Base-by-base conservation (phyloP, 1,284 basidiomycete genomes). In the Puccinia novopanici region DNA sequence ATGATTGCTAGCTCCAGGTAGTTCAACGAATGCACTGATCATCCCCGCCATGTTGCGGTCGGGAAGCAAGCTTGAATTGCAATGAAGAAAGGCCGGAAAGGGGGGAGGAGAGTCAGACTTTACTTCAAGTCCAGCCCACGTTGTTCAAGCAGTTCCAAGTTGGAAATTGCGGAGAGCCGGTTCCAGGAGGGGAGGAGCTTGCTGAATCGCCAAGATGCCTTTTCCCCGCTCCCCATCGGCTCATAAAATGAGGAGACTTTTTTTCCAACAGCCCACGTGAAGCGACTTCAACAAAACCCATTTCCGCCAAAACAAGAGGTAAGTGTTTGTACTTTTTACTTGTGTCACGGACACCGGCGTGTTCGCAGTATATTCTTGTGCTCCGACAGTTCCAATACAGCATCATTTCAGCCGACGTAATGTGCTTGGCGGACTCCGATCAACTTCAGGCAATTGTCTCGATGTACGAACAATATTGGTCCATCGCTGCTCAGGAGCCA, bases 1-100 rank as follows among this genome's bases (percentile, higher is more conserved):
- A 50, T 68, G 67, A 42, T 68, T 68, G 19, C 67, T 68, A 68
- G 67, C n/a, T 50, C 67, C 67, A 48, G 67, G 67, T 68, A 68
- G 50, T 50, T 68, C 67, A 19, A 68, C 67, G 50, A 48, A 68
- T 27, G 42, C 67, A 68, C 48, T 45, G 22, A 68, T 68, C 42
- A 50, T 45, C 19, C 42, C 42, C 5, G 48, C 67, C 67, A 68
- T 68, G 10, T 50, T 68, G 67, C 12, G 19, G 34, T n/a, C 27
- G 19, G 34, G 1, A 24, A 42, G 67, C 37, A 68, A 50, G 34
- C 9, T 27, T n/a, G n/a, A n/a, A n/a, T n/a, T n/a, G 37, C 19
- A 17, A 45, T 13, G 8, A 40, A 17, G 13, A n/a, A 40, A 50
- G 4, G 40, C n/a, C n/a, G n/a, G n/a, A n/a, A n/a, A n/a, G n/a